Percentiles rank a stretch among this genome's conserved stretches.
Conservation (phyloP, 2,329 filamentous ascomycete species). For the Cercospora canescens region DNA sequence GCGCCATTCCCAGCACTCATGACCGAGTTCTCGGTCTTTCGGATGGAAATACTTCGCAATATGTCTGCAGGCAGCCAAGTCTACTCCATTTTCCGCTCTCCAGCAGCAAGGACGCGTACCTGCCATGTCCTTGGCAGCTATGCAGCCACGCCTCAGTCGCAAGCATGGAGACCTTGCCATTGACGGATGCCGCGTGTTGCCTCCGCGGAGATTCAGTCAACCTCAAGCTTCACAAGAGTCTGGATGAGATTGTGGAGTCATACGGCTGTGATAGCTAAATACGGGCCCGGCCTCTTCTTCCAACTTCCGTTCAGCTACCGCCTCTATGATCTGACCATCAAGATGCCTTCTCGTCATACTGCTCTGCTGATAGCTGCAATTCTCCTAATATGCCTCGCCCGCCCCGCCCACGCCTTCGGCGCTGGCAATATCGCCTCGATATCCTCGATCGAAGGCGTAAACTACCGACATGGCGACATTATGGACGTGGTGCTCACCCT, state of each 20-base stretch:
- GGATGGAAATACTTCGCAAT: neutral
- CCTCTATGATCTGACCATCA: neutral
- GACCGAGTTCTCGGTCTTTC: neutral
- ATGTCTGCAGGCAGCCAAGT: neutral
- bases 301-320: neutral
- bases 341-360: neutral
- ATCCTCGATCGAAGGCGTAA: slow-evolving; percentile 55
- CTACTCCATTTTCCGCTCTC: neutral
- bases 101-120: neutral
- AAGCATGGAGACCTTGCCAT: neutral
- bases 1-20: neutral
- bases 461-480: slow-evolving; percentile 56
- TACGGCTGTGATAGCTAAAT: neutral
- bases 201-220: neutral
- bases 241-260: neutral
- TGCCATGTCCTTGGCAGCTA: neutral
- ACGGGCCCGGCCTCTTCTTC: neutral
- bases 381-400: slow-evolving; percentile 26
- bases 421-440: slow-evolving; percentile 86
- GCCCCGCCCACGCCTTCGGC: slow-evolving; percentile 41
- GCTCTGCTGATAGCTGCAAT: slow-evolving; percentile 20
- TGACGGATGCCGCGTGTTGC: neutral
- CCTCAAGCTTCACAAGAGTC: neutral
- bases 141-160: neutral
- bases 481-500: slow-evolving; percentile 56